Conservation (phyloP, 2,329 filamentous ascomycete species). For the Fusarium coffeatum region DNA sequence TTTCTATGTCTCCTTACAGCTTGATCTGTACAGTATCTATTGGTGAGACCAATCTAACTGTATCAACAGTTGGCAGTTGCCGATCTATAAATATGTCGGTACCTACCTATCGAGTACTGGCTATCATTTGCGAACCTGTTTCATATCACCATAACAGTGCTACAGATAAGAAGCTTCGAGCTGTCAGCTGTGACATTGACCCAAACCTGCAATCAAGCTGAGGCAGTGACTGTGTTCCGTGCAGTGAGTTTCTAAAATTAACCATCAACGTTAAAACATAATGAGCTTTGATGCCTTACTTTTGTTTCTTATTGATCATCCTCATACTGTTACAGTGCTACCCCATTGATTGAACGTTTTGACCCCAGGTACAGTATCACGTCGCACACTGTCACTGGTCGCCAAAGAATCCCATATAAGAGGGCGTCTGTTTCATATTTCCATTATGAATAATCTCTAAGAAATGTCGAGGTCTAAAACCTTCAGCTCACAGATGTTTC, state of each 20-base stretch:
- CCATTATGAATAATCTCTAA: not conserved
- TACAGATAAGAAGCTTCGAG: not conserved
- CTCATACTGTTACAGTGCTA: not conserved
- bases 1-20: not conserved
- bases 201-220: not conserved
- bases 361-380: not conserved
- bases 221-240: not conserved
- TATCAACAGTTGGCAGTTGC: not conserved
- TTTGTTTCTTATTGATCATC: not conserved
- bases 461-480: not conserved
- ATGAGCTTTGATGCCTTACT: not conserved
- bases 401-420: not conserved
- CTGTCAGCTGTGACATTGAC: not conserved
- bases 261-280: not conserved
- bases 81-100: not conserved
- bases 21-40: not conserved
- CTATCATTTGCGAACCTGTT: not conserved
- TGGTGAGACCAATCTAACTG: not conserved
- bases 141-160: slow-evolving; percentile 1
- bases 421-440: not conserved
- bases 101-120: not conserved
- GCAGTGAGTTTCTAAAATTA: not conserved
- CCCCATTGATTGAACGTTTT: not conserved
- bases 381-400: no score
- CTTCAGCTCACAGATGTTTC: not conserved